Percentiles rank a stretch among this genome's conserved stretches.
These are phyloP conservation scores for Gliomastix tumulicola DNA, from an alignment of 2,329 filamentous ascomycete genomes.

Conservation along the genomic window DNA sequence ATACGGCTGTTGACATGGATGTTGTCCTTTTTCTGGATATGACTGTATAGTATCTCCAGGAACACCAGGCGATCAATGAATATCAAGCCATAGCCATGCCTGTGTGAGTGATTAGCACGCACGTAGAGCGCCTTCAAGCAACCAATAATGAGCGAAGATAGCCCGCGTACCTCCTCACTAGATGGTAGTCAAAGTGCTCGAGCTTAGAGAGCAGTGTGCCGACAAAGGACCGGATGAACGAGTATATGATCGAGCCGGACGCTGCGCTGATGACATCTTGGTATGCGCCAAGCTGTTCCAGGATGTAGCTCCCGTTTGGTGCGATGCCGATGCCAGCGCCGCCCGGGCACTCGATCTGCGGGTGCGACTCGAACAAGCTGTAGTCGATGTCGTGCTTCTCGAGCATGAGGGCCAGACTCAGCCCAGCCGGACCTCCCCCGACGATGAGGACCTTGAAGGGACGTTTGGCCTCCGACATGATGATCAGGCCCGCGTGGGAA, in stretches of 20 bases:
- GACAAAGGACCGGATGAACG: not conserved
- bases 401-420: constrained; percentile 22
- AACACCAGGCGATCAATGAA: constrained; percentile 26
- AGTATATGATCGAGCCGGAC: not conserved
- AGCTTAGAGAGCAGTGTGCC: not conserved
- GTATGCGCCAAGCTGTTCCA: constrained; percentile 31
- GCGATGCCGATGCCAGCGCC: constrained; percentile 37
- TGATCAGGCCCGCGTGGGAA: no score
- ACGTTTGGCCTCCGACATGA: not conserved
- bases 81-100: constrained; percentile 17
- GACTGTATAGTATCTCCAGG: constrained; percentile 21
- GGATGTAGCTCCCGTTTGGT: constrained; percentile 32
- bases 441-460: constrained; percentile 21
- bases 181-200: not conserved
- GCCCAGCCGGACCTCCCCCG: constrained; percentile 38
- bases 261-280: not conserved
- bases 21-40: constrained; percentile 17
- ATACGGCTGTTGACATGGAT: constrained; percentile 9
- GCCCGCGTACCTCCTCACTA: not conserved
- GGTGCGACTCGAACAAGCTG: constrained; percentile 36
- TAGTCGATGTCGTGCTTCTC: constrained; percentile 37
- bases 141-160: no score
- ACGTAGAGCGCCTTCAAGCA: no score
- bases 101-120: not conserved
- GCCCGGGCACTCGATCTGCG: constrained; percentile 30